A percentile compares a stretch with the other conserved stretches of the same genome.
phyloP scores from a whole-genome alignment of 352 stramenopile genomes.

The Pythium guiyangense region DNA sequence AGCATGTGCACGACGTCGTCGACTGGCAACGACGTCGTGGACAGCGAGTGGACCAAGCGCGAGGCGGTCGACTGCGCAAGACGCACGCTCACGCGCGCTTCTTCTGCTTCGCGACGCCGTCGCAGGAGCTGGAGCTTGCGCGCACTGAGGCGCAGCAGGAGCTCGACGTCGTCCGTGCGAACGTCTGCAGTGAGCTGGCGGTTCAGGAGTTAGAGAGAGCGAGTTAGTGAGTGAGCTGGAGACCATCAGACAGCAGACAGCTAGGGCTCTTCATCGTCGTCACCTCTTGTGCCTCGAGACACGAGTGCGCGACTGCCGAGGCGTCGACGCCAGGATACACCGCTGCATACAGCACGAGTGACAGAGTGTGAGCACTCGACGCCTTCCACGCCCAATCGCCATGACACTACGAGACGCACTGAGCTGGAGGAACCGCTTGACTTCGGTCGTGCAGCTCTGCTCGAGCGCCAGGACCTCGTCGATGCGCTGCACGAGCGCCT shows the following conservation, averaged over 20 bases:
- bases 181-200: conserved; percentile 2
- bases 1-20: conserved; percentile 13
- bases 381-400: not conserved
- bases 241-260: not conserved
- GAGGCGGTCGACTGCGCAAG: conserved; percentile 1
- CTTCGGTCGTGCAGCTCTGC: conserved; percentile 5
- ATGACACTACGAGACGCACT: conserved; percentile 2
- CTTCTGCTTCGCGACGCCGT: conserved; percentile 7
- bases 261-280: not conserved
- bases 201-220: not conserved
- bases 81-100: conserved; percentile 2
- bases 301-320: not conserved
- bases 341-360: not conserved
- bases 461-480: conserved; percentile 11
- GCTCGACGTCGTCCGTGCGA: conserved; percentile 11
- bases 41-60: not conserved
- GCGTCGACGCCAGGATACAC: conserved; percentile 10
- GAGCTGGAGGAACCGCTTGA: conserved; percentile 13
- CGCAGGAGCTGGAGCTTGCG: conserved; percentile 16
- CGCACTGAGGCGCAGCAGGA: conserved; percentile 9
- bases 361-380: not conserved
- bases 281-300: conserved; percentile 11
- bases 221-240: not conserved
- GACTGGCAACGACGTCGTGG: not conserved
- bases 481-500: not conserved